Conservation (phyloP, 148 eudicot species). For the Amaranthus hypochondriacus region DNA sequence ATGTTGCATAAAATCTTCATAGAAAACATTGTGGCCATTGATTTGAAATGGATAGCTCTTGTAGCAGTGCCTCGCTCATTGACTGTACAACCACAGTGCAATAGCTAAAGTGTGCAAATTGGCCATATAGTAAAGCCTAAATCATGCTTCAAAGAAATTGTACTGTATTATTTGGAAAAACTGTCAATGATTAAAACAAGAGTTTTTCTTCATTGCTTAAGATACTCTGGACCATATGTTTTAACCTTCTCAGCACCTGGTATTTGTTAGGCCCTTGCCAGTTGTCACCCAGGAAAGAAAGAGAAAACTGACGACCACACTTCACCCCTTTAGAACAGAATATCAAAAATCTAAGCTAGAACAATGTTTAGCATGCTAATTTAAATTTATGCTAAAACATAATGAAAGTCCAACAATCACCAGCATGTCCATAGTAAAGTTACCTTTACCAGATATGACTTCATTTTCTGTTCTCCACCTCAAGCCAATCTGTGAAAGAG, state of each 20-base stretch:
- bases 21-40: no score
- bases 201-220: no score
- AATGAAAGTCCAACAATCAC: neutral
- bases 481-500: conserved; percentile 68
- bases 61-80: no score
- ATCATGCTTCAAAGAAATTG: neutral
- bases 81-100: no score
- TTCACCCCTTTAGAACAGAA: neutral
- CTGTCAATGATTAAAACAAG: no score
- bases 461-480: conserved; percentile 97
- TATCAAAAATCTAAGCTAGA: neutral
- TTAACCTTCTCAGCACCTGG: neutral
- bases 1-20: no score
- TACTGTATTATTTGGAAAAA: neutral
- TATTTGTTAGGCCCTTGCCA: neutral
- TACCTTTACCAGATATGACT: conserved; percentile 94
- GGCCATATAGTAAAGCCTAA: neutral
- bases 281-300: neutral
- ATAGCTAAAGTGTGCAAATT: neutral
- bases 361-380: neutral
- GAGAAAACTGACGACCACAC: neutral
- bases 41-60: no score
- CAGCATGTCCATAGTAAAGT: neutral
- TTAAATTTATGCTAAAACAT: neutral
- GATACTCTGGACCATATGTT: no score